Evolutionary conservation across 768 basidiomycete genomes (phyloP), one percentile per base, ranked within the genome.

Genomic region (Hygrophorus pudorinus): DNA sequence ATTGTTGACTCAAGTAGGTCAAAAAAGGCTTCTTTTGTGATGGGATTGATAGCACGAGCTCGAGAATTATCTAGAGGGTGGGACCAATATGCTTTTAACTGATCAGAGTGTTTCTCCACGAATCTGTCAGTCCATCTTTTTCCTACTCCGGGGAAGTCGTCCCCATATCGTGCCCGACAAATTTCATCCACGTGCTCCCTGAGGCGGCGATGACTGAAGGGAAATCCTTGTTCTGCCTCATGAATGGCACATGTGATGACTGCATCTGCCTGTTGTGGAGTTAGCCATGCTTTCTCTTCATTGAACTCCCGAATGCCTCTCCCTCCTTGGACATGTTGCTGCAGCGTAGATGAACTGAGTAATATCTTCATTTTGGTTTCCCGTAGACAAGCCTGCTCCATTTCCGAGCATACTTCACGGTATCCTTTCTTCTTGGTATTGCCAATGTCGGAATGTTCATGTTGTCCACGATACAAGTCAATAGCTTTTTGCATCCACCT

Each of bases 101-200:
- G 27, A 14, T 62, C 45, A 1, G 41, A 38, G 45, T 71, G 57
- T 42, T 56, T 54, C 41, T 52, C 44, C 10, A 54, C 16, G 48
- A 67, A 68, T 5, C 54, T 48, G 14, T 48, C n/a, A 3, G 62
- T 61, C 67, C 66, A 71, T 12, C 65, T 56, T 18, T 56, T 54
- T 1, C 68, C 65, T 30, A 69, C 58, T 29, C 65, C 61, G 5
- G 58, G 65, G 42, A 65, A 68, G 29, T 44, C 28, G 30, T 52
- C 42, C 7, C 63, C 62, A 24, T 59, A 50, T 0, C 51, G 45
- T 12, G 64, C 61, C 6, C 37, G 32, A 24, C 47, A 49, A 21
- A 67, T 61, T 2, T 45, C 32, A 47, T 70, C 56, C 24, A 62
- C 64, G 50, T 59, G 52, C 46, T 65, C 62, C 41, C 60, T 59